phyloP scores from a whole-genome alignment of 2,329 filamentous ascomycete species.

The Lachnum nothofagi region DNA sequence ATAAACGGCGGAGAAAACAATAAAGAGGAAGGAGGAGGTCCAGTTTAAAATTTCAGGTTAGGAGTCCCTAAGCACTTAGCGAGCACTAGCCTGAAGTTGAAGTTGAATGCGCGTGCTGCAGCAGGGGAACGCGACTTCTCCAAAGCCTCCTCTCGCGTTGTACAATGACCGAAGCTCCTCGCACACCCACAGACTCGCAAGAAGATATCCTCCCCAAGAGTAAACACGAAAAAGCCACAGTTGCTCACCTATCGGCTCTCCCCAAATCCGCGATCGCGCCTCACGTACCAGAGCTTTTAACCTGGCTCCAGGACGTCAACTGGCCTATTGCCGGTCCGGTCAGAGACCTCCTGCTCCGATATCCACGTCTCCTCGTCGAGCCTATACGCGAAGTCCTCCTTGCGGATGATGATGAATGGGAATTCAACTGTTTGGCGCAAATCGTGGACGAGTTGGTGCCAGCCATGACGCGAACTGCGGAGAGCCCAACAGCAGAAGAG shows the following conservation, averaged over 20 bases:
- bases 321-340: conserved; percentile 5
- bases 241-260: not conserved
- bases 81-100: not conserved
- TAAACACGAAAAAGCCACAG: not conserved
- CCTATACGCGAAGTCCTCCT: conserved; percentile 1
- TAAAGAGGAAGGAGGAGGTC: too few relatives aligned
- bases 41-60: too few relatives aligned
- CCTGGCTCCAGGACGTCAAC: conserved; percentile 9
- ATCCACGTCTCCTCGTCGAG: not conserved
- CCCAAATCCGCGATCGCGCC: not conserved
- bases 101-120: not conserved
- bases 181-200: not conserved
- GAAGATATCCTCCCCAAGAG: not conserved
- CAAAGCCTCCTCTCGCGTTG: not conserved
- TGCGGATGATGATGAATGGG: conserved; percentile 6
- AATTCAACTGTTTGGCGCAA: conserved; percentile 2
- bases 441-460: conserved; percentile 21
- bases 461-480: conserved; percentile 55
- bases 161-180: not conserved
- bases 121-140: not conserved
- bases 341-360: not conserved
- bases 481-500: conserved; percentile 56
- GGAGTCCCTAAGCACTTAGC: not conserved
- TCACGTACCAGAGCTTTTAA: conserved; percentile 2
- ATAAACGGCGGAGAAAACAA: too few relatives aligned